Base-by-base conservation (phyloP, 73 alveolate species). In the Halteria grandinella region DNA sequence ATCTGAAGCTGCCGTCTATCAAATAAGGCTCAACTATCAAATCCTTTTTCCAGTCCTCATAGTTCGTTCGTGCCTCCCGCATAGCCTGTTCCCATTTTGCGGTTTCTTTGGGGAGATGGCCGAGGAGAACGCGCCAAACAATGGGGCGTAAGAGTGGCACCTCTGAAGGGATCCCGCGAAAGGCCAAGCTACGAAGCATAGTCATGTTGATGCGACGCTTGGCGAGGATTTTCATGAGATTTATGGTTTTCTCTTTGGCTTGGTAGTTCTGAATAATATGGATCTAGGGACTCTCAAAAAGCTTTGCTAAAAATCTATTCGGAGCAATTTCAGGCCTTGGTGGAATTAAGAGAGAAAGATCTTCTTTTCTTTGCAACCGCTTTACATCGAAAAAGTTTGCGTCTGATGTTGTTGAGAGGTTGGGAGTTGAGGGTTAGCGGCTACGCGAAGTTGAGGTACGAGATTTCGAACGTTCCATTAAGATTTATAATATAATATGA, bases 41-140 rank as follows among this genome's bases (percentile, higher is more conserved):
- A 24, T 90, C 95, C 66, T 79, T 91, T 69, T 88, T 90, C 70
- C 71, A 79, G 40, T 52, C 60, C 6, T 85, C 88, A 77, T 96
- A 96, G 25, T 28, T 50, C 33, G 62, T 75, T 32, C 69, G 74
- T 75, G 82, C 75, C 40, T 75, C 85, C 12, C 37, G 62, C 33
- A 83, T 55, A 11, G 81, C 74, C n/a, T 78, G 75, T 44, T 77
- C 75, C 98, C 99, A 95, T 77, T 86, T 89, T 17, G 90, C 78
- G 50, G 95, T 86, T 44, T 95, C 95, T 21, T 55, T 57, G 10
- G 99, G 99, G 37, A 94, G 76, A 76, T 91, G 92, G 21, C 94
- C 96, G 24, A 95, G 75, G 36, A 95, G 83, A 23, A 95, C 78
- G 74, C 91, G 93, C 99, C 99, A 95, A n/a, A 93, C 89, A 47